Conservation (phyloP, 306 rosid species). For the Datisca glomerata region DNA sequence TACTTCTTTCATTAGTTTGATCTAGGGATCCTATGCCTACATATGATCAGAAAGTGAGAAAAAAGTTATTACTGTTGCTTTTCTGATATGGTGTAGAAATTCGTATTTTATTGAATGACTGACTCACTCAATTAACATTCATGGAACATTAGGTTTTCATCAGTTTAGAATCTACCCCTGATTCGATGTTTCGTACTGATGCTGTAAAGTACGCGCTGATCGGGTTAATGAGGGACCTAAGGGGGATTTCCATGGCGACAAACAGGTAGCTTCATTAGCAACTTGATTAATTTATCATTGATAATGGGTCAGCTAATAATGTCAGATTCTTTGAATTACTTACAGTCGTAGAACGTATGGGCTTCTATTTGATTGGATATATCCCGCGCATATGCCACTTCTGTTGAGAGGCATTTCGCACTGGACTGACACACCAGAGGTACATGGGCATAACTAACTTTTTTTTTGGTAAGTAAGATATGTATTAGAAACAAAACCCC, state of each 20-base stretch:
- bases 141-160: slow-evolving; percentile 66
- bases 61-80: no score
- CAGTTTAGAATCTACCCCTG: slow-evolving; percentile 90
- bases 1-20: no score
- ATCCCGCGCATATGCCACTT: slow-evolving; percentile 85
- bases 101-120: no score
- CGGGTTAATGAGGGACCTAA: slow-evolving; percentile 94
- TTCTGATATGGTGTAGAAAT: no score
- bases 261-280: slow-evolving; percentile 42
- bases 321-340: slow-evolving; percentile 4
- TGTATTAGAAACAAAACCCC: no score
- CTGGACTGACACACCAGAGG: slow-evolving; percentile 98
- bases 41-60: no score
- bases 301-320: background rate
- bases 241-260: slow-evolving; percentile 98
- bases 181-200: slow-evolving; percentile 83
- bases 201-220: slow-evolving; percentile 68
- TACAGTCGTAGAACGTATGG: slow-evolving; percentile 91
- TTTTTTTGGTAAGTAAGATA: no score
- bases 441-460: slow-evolving; percentile 16
- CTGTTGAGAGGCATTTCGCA: slow-evolving; percentile 85
- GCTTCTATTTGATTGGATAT: slow-evolving; percentile 94
- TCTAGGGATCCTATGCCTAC: no score
- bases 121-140: slow-evolving; percentile 21
- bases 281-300: slow-evolving; percentile 1